Conservation (phyloP, 1,284 basidiomycete genomes). For the Stereum hirsutum region DNA sequence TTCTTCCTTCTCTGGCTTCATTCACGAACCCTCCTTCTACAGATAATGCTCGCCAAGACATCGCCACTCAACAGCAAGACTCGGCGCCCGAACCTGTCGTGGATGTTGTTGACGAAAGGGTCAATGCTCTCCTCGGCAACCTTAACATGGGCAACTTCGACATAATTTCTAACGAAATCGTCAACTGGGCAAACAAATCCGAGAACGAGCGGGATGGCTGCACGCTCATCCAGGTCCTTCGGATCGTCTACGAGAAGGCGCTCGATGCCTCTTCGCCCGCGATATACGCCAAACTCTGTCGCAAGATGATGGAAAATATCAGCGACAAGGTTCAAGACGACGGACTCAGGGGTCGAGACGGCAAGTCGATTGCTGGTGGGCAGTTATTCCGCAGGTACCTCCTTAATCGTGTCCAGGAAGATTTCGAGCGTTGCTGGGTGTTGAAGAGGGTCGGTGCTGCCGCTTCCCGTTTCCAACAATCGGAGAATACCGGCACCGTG, state of each 20-base stretch:
- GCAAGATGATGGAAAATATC: conserved; percentile 88
- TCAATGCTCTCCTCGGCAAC: conserved; percentile 92
- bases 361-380: conserved; percentile 75
- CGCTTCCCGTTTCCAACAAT: too few species aligned
- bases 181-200: conserved; percentile 91
- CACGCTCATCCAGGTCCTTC: conserved; percentile 92
- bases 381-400: conserved; percentile 61
- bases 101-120: conserved; percentile 86
- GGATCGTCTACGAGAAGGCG: conserved; percentile 94
- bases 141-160: conserved; percentile 97
- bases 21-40: too few species aligned
- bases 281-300: conserved; percentile 92
- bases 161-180: conserved; percentile 88
- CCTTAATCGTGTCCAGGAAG: conserved; percentile 60
- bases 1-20: too few species aligned
- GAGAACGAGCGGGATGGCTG: conserved; percentile 88
- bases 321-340: conserved; percentile 83
- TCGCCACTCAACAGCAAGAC: too few species aligned
- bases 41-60: too few species aligned
- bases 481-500: too few species aligned
- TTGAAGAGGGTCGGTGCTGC: not conserved
- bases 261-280: conserved; percentile 92
- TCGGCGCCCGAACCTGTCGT: too few species aligned
- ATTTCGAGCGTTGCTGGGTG: conserved; percentile 43
- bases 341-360: conserved; percentile 65